Evolutionary conservation across 179 eudicot species (phyloP).

Genomic region (Amaranthus tricolor): DNA sequence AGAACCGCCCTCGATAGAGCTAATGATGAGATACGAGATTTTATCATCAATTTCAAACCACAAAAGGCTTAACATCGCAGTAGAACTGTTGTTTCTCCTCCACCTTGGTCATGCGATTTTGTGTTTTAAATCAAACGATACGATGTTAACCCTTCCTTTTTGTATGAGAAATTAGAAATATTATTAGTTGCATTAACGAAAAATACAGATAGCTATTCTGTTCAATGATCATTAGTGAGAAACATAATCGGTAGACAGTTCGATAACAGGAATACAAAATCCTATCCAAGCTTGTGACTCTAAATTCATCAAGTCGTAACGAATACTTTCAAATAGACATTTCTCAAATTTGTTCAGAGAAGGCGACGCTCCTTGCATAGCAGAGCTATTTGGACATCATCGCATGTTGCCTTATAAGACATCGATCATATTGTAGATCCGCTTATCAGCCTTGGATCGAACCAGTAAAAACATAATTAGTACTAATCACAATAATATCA

Average conservation of each 20-base stretch:
- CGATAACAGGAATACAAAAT: constrained; percentile 9
- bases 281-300: not conserved
- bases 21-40: constrained; percentile 62
- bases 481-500: no score
- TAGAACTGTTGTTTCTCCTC: not conserved
- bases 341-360: not conserved
- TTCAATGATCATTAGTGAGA: not conserved
- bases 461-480: not conserved
- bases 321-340: not conserved
- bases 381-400: not conserved
- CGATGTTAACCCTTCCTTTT: constrained; percentile 5
- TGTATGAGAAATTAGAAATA: constrained; percentile 1
- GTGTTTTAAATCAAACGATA: constrained; percentile 1
- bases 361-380: constrained; percentile 2
- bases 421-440: not conserved
- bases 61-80: constrained; percentile 45
- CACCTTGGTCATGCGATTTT: not conserved
- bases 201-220: not conserved
- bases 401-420: not conserved
- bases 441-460: not conserved
- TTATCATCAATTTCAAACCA: constrained; percentile 53
- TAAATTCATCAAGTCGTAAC: not conserved
- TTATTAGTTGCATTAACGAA: constrained; percentile 10
- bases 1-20: constrained; percentile 71
- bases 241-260: constrained; percentile 9